Base-by-base conservation (phyloP, 2,329 filamentous ascomycete species). In the Penicillium occitanis region DNA sequence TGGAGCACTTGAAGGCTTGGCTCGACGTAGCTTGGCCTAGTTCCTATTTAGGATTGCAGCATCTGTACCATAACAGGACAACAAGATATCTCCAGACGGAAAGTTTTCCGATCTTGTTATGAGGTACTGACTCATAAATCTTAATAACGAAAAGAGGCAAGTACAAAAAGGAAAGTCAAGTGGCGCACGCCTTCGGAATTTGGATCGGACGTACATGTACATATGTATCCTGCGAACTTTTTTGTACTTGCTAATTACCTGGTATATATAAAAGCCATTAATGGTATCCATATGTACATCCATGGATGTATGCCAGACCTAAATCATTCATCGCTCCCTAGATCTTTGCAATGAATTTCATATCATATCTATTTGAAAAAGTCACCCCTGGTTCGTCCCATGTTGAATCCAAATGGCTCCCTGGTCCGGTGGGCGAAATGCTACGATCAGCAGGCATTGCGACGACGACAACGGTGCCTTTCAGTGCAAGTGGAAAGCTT, bases 381-480 rank as follows among this genome's bases (percentile, higher is more conserved):
- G 8, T 22, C 44, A 44, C 10, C 44, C 13, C 42, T 44, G 44
- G n/a, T 22, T 19, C 28, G 7, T 57, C 53, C 11, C 53, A 57
- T 37, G 30, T 57, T 17, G 53, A 57, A n/a, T 35, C 53, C 53
- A 57, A 22, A 30, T 57, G 53, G 53, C 53, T 57, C 14, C 53
- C 53, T n/a, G 53, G 53, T 13, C 53, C 53, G 1, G 53, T 57
- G 14, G 53, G 53, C 25, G 53, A 57, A 30, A 37, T 57, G 53
- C 22, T 57, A 57, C 53, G 53, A 13, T 35, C 53, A 14, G 53
- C 30, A 19, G 53, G 53, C 30, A 57, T 57, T 37, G 53, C 53
- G 10, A 57, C 53, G 30, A 57, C 53, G 25, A 57, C 53, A 7
- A 57, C 30, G 28, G 30, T 57, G 30, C 53, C 53, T 37, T 57